These are phyloP conservation scores for Paragyromitra xinjiangensis DNA, from an alignment of 495 filamentous ascomycete species.

Conservation along the genomic window DNA sequence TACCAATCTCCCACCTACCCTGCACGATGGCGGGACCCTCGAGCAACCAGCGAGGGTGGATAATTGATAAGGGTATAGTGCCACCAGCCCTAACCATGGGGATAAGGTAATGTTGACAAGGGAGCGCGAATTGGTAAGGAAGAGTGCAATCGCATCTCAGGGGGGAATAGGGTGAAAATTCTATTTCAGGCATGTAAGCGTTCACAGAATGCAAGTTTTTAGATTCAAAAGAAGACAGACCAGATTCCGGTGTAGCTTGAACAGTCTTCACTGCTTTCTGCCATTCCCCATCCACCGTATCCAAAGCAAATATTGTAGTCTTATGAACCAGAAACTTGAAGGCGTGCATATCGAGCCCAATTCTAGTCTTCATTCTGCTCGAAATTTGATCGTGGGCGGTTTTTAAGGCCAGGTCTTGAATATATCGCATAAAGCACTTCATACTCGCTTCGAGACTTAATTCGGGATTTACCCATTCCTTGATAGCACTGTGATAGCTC, in stretches of 20 bases:
- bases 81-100: conserved; percentile 12
- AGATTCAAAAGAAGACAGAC: neutral
- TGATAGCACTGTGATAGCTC: conserved; percentile 22
- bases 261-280: conserved; percentile 15
- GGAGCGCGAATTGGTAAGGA: conserved; percentile 3
- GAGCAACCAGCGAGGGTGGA: conserved; percentile 23
- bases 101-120: conserved; percentile 22
- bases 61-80: conserved; percentile 13
- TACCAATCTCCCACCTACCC: conserved; percentile 13
- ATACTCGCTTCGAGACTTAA: conserved; percentile 9
- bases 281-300: conserved; percentile 10
- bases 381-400: conserved; percentile 13
- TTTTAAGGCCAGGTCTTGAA: conserved; percentile 18
- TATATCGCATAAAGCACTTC: conserved; percentile 12
- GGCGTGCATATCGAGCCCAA: conserved; percentile 13
- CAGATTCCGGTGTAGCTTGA: neutral
- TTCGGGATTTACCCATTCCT: conserved; percentile 9
- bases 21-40: conserved; percentile 4
- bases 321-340: conserved; percentile 20
- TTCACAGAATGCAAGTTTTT: neutral
- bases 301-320: conserved; percentile 16
- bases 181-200: conserved; percentile 8
- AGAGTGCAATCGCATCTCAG: conserved; percentile 4
- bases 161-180: neutral
- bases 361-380: conserved; percentile 19